Evolutionary conservation across 345 rosid species (phyloP).

Genomic region (Murraya koenigii): DNA sequence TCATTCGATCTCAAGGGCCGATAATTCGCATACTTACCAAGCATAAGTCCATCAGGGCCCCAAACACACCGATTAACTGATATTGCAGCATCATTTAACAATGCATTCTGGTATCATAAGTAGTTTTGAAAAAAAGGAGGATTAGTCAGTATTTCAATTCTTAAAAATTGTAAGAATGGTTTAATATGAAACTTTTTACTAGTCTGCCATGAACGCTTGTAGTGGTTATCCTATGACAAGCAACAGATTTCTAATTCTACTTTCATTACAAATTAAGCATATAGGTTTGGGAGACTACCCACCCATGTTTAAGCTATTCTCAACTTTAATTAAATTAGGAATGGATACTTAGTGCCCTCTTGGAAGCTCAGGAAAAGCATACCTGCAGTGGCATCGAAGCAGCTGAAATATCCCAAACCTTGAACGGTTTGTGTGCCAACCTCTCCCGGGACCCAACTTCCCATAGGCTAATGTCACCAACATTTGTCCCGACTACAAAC

Average conservation of each 20-base stretch:
- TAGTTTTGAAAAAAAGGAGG: background rate
- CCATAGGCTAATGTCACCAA: slow-evolving; percentile 48
- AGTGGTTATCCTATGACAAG: background rate
- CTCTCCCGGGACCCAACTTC: slow-evolving; percentile 43
- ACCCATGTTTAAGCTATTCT: background rate
- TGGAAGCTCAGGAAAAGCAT: background rate
- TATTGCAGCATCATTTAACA: slow-evolving; percentile 53
- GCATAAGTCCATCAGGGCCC: slow-evolving; percentile 62
- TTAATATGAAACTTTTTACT: background rate
- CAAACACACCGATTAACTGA: slow-evolving; percentile 62
- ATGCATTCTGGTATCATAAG: slow-evolving; percentile 36
- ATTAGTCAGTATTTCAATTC: background rate
- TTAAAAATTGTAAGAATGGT: background rate
- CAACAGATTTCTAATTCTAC: background rate
- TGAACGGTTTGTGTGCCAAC: slow-evolving; percentile 37
- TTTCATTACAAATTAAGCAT: background rate
- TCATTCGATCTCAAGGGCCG: background rate
- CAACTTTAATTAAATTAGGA: background rate
- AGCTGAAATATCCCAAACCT: slow-evolving; percentile 44
- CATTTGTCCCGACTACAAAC: slow-evolving; percentile 46
- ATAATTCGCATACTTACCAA: slow-evolving; percentile 34
- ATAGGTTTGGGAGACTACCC: background rate
- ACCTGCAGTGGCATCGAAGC: slow-evolving; percentile 42
- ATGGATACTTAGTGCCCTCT: background rate
- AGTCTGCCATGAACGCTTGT: background rate